Evolutionary conservation across 257 asterid species (phyloP).

Genomic region (Haberlea rhodopensis): DNA sequence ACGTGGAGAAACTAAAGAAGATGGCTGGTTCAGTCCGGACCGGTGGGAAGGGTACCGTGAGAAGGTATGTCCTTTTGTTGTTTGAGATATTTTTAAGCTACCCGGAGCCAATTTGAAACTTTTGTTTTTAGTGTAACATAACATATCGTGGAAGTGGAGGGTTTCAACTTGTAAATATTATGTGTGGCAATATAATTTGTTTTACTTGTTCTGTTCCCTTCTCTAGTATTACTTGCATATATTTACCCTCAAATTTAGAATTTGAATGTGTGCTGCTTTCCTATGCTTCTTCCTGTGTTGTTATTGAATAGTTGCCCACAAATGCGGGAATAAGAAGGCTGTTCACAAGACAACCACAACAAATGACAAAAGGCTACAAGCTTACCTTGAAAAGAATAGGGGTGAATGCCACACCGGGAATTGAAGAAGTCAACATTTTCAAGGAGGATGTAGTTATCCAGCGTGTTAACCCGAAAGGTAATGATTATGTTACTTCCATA

Average conservation of each 20-base stretch:
- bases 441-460: slow-evolving; percentile 72
- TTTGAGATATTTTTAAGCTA: background rate
- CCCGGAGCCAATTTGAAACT: background rate
- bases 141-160: too few relatives aligned
- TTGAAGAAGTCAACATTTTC: slow-evolving; percentile 72
- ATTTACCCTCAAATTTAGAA: too few relatives aligned
- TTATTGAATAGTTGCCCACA: slow-evolving; percentile 4
- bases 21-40: slow-evolving; percentile 78
- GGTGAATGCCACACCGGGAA: slow-evolving; percentile 65
- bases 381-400: slow-evolving; percentile 75
- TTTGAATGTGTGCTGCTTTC: background rate
- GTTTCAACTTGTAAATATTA: too few relatives aligned
- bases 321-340: slow-evolving; percentile 69
- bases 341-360: slow-evolving; percentile 73
- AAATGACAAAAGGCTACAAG: slow-evolving; percentile 75
- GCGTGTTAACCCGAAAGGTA: slow-evolving; percentile 64
- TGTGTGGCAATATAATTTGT: too few relatives aligned
- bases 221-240: too few relatives aligned
- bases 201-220: too few relatives aligned
- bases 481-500: background rate
- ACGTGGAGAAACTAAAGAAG: slow-evolving; percentile 64
- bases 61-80: slow-evolving; percentile 44
- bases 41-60: slow-evolving; percentile 71
- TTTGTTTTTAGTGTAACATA: too few relatives aligned
- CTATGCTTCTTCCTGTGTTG: background rate